These are phyloP conservation scores for Populus hybrid DNA, from an alignment of 441 rosid species.

Conservation along the genomic window DNA sequence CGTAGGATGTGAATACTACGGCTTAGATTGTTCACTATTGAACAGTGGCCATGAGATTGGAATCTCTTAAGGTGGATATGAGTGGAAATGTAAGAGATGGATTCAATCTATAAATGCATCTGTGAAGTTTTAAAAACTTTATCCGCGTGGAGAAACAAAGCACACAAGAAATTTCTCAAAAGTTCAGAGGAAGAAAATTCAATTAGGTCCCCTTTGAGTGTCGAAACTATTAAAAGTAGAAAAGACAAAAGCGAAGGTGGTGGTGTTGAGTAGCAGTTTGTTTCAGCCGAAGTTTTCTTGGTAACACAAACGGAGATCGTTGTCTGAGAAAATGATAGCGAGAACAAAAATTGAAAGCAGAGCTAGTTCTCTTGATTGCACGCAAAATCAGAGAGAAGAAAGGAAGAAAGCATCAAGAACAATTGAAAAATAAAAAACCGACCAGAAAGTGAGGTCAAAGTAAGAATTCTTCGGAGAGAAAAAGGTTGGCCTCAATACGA, in stretches of 20 bases:
- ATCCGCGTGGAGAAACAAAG: background rate
- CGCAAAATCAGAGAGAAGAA: background rate
- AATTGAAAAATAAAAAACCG: background rate
- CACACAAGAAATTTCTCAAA: background rate
- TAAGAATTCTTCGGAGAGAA: background rate
- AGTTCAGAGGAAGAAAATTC: constrained; percentile 5
- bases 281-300: background rate
- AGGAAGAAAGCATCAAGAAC: background rate
- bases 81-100: background rate
- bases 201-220: background rate
- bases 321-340: background rate
- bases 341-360: background rate
- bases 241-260: background rate
- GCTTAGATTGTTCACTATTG: background rate
- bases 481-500: background rate
- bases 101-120: constrained; percentile 11
- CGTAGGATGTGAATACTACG: constrained; percentile 6
- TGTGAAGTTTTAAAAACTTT: constrained; percentile 1
- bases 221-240: background rate
- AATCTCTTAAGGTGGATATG: background rate
- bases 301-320: background rate
- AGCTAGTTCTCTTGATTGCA: background rate
- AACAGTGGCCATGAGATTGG: background rate
- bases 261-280: background rate
- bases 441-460: background rate